Evolutionary conservation across 2,329 filamentous ascomycete species (phyloP), one percentile per base, ranked within the genome.

Genomic region (Ilyonectria destructans): DNA sequence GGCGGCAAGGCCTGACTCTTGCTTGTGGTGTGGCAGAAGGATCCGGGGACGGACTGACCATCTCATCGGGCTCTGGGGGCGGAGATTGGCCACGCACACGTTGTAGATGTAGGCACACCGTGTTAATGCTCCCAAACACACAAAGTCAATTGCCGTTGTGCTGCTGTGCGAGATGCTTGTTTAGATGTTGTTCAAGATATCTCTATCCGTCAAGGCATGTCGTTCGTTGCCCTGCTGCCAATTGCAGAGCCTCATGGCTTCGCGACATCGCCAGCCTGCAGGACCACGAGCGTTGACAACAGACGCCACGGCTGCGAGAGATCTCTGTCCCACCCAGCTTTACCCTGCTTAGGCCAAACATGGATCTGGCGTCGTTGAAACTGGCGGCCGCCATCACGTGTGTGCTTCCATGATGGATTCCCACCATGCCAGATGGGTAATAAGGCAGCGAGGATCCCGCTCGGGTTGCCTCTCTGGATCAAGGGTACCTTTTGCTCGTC

Each of bases 191-290:
- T 12, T 46, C 40, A 9, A 43, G 15, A 19, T 43, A 43, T 43
- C n/a, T 19, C 19, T 9, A 43, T 9, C 7, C 7, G n/a, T 8
- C 15, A n/a, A n/a, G 40, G 40, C 17, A 6, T 57, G 3, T 43
- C 31, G 43, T 62, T 55, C 21, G 37, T 29, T 31, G 51, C 52
- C 63, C 60, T 58, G 40, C 21, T 45, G 51, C 46, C 23, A 37
- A 51, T 48, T 54, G 46, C n/a, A 65, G 73, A 73, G 69, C 71
- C 67, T 73, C 70, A 73, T 65, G n/a, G 57, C 58, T 61, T 61
- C 48, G 26, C 26, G 26, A 65, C 58, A 57, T 61, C 48, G 62
- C 55, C 29, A 48, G 55, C 45, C 54, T 57, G 40, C 37, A 54
- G 45, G 31, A 49, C 48, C 55, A 43, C 37, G 35, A 51, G 54